These are phyloP conservation scores for Mortierella alpina DNA, from an alignment of 192 early-diverging fungal genomes.

Conservation along the genomic window DNA sequence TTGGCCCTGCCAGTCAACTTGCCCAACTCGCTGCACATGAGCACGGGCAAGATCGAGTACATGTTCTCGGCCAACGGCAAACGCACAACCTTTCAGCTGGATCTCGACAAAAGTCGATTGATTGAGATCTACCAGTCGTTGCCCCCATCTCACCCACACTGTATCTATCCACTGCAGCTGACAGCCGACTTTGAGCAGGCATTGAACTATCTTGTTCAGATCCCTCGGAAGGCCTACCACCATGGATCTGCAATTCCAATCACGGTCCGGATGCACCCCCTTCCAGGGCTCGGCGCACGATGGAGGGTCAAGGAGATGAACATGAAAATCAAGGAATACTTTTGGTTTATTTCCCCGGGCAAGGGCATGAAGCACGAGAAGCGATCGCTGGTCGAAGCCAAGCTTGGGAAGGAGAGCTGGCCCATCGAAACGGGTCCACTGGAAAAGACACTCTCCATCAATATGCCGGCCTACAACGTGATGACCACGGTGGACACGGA, in stretches of 20 bases:
- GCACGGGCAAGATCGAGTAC: slow-evolving; percentile 41
- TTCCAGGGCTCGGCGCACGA: slow-evolving; percentile 10
- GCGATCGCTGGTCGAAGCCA: slow-evolving; percentile 29
- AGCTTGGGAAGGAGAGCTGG: slow-evolving; percentile 31
- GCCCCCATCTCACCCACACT: slow-evolving; percentile 34
- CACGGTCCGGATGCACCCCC: slow-evolving; percentile 23
- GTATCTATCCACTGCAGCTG: slow-evolving; percentile 33
- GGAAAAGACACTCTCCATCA: slow-evolving; percentile 29
- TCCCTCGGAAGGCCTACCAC: slow-evolving; percentile 35
- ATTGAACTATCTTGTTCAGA: slow-evolving; percentile 40
- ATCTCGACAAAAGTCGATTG: slow-evolving; percentile 12
- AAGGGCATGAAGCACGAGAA: slow-evolving; percentile 32
- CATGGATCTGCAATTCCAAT: slow-evolving; percentile 38
- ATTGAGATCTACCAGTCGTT: slow-evolving; percentile 50
- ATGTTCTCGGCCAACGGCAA: slow-evolving; percentile 35
- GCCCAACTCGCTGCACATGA: slow-evolving; percentile 43
- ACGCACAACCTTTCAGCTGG: slow-evolving; percentile 19
- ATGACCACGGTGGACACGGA: slow-evolving; percentile 45
- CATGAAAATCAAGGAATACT: slow-evolving; percentile 48
- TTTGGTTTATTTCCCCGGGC: slow-evolving; percentile 47
- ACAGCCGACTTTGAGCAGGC: slow-evolving; percentile 34
- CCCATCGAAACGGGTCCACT: slow-evolving; percentile 37
- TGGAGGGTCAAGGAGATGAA: slow-evolving; percentile 40
- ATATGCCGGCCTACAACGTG: slow-evolving; percentile 20
- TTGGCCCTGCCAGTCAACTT: slow-evolving; percentile 40